Conservation (phyloP, 1,284 basidiomycete species). For the Cryptococcus sp. region DNA sequence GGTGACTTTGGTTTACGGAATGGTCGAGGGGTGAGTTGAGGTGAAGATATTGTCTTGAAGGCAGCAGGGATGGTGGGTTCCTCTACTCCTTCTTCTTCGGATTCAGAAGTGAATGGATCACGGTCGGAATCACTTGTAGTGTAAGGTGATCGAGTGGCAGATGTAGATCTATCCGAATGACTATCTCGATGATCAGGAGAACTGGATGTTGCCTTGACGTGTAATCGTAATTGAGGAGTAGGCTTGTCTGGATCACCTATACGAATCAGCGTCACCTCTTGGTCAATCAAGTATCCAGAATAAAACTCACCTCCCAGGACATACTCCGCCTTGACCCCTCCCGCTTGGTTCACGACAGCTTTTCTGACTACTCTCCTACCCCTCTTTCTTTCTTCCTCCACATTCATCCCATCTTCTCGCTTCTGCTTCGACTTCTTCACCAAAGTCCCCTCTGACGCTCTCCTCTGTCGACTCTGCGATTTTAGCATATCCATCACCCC, state of each 20-base stretch:
- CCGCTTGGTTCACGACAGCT: slow-evolving; percentile 15
- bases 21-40: slow-evolving; percentile 3
- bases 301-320: slow-evolving; percentile 39
- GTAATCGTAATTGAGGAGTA: slow-evolving; percentile 43
- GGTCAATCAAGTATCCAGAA: background rate
- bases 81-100: background rate
- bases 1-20: background rate
- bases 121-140: slow-evolving; percentile 1
- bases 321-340: slow-evolving; percentile 45
- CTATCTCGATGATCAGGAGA: background rate
- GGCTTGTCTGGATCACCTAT: slow-evolving; percentile 39
- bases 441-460: slow-evolving; percentile 5
- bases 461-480: background rate
- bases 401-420: background rate
- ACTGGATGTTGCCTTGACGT: slow-evolving; percentile 21
- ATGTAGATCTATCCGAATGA: slow-evolving; percentile 1
- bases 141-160: background rate
- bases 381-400: slow-evolving; percentile 1
- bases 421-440: background rate
- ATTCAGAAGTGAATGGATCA: slow-evolving; percentile 1
- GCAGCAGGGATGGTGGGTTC: background rate
- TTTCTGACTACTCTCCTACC: slow-evolving; percentile 12
- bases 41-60: background rate
- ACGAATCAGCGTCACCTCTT: background rate
- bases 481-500: slow-evolving; percentile 31